A percentile compares a stretch with the other conserved stretches of the same genome.
phyloP scores from a whole-genome alignment of 164 flowering plant species.

The Magnolia kwangsiensis region DNA sequence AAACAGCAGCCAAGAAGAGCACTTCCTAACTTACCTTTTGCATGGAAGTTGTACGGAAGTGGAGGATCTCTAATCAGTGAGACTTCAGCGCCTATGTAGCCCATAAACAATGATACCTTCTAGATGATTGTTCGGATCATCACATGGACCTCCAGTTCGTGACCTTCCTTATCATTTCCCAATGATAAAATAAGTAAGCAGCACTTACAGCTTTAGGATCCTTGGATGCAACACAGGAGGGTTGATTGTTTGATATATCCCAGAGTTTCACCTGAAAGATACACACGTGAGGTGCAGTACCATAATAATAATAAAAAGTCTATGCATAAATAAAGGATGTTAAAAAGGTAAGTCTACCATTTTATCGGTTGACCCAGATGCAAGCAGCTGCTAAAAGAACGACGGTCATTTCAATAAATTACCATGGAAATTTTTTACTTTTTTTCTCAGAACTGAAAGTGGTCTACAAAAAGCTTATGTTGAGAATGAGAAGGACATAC shows the following conservation, averaged over 20 bases:
- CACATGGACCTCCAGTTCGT: not conserved
- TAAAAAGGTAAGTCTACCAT: conserved; percentile 38
- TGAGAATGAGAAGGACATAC: conserved; percentile 31
- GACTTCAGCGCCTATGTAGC: not conserved
- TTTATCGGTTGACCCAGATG: conserved; percentile 86
- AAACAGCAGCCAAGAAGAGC: no score
- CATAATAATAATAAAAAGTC: not conserved
- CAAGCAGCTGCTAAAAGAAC: conserved; percentile 60
- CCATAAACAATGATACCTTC: not conserved
- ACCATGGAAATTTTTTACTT: not conserved
- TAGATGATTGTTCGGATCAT: no score
- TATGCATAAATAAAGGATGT: not conserved
- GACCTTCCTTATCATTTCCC: not conserved
- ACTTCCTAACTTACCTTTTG: no score
- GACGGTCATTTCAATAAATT: no score
- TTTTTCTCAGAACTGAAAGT: not conserved
- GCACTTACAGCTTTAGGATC: conserved; percentile 76
- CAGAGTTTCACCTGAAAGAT: conserved; percentile 71
- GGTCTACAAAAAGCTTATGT: not conserved
- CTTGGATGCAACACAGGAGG: conserved; percentile 65
- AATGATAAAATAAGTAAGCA: not conserved
- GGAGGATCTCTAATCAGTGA: not conserved
- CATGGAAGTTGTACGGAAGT: not conserved
- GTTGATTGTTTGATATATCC: conserved; percentile 81
- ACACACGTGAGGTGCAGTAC: not conserved